These are phyloP conservation scores for Colletotrichum plurivorum DNA, from an alignment of 2,329 filamentous ascomycete genomes.

Conservation along the genomic window DNA sequence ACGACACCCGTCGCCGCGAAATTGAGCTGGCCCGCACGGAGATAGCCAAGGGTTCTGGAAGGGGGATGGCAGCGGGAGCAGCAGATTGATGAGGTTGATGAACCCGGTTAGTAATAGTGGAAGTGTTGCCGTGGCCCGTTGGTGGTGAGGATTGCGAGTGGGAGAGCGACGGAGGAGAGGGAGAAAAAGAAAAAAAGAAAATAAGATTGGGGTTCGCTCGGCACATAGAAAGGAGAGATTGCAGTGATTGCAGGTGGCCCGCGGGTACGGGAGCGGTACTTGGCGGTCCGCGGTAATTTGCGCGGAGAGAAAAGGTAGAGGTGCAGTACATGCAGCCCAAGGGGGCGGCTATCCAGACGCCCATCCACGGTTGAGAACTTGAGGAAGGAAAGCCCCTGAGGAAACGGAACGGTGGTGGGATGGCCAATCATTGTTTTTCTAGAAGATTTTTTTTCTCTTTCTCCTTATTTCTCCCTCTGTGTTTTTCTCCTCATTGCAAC, in stretches of 20 bases:
- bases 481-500: neutral
- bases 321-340: neutral
- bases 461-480: too few relatives aligned
- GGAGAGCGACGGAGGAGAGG: neutral
- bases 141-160: neutral
- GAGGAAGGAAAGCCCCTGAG: conserved; percentile 15
- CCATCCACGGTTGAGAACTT: neutral
- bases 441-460: neutral
- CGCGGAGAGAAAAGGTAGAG: conserved; percentile 5
- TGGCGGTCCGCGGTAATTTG: conserved; percentile 10
- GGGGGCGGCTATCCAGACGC: conserved; percentile 9
- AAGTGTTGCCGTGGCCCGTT: neutral
- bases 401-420: neutral
- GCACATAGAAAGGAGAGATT: conserved; percentile 31
- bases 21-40: conserved; percentile 12
- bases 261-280: conserved; percentile 24
- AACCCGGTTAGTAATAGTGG: neutral
- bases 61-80: conserved; percentile 16
- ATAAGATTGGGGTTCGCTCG: conserved; percentile 32
- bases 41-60: conserved; percentile 23
- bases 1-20: conserved; percentile 16
- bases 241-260: conserved; percentile 26
- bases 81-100: conserved; percentile 29
- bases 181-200: conserved; percentile 11
- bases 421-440: conserved; percentile 6